Conservation (phyloP, 345 rosid genomes). For the Ailanthus altissimus region DNA sequence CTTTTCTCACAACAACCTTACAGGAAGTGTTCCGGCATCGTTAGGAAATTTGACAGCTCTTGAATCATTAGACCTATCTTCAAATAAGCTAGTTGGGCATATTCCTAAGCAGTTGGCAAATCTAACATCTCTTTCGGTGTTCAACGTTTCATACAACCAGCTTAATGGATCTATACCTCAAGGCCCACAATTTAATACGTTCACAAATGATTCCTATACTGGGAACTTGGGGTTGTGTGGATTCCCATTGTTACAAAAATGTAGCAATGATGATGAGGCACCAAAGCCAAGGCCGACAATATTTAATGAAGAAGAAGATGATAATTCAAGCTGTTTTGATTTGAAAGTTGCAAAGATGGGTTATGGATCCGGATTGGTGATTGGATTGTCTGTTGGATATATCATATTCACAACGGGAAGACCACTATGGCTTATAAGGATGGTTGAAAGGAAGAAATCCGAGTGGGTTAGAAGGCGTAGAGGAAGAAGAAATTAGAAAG, state of each 20-base stretch:
- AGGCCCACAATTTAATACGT: background rate
- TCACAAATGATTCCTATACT: background rate
- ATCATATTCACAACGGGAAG: conserved; percentile 10
- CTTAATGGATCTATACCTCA: background rate
- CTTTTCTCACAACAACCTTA: conserved; percentile 12
- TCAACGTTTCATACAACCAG: background rate
- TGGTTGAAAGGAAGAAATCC: conserved; percentile 5
- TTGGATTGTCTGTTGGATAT: conserved; percentile 13
- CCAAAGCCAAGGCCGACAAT: background rate
- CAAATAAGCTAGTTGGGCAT: background rate
- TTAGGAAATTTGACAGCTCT: background rate
- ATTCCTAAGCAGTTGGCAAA: background rate
- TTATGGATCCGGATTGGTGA: background rate
- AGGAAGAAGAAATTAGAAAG: background rate
- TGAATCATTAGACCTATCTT: background rate
- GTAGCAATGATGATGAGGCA: background rate
- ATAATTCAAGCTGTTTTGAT: background rate
- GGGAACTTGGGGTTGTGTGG: background rate
- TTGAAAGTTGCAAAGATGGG: background rate
- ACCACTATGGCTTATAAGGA: background rate
- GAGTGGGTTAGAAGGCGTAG: background rate
- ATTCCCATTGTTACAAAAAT: background rate
- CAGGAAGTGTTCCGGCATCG: background rate
- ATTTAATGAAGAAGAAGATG: background rate
- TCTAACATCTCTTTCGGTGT: background rate